Conservation (phyloP, 2,329 filamentous ascomycete species). For the Phyllosticta citrichinensis region DNA sequence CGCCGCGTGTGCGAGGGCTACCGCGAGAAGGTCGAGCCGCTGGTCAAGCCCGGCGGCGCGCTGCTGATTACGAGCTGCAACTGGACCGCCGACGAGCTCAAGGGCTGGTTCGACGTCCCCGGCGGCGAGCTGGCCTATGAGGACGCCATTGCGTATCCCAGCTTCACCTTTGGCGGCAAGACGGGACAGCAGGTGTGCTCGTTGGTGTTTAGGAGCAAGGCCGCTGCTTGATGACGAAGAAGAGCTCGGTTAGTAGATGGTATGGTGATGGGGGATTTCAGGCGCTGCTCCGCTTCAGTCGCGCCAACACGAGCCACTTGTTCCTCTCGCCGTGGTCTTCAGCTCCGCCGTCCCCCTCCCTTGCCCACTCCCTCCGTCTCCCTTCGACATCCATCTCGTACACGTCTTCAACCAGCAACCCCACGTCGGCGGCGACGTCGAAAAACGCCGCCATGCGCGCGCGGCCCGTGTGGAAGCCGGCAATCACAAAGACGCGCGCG, state of each 20-base stretch:
- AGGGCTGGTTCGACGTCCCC: conserved; percentile 60
- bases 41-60: conserved; percentile 62
- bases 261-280: too few species aligned
- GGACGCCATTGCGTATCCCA: conserved; percentile 67
- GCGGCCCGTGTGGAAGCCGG: conserved; percentile 63
- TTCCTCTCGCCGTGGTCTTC: conserved; percentile 56
- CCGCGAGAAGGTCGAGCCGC: conserved; percentile 51
- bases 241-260: too few species aligned
- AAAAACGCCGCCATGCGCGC: conserved; percentile 58
- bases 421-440: conserved; percentile 36
- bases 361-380: conserved; percentile 49
- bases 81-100: conserved; percentile 87
- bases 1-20: conserved; percentile 67
- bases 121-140: conserved; percentile 47
- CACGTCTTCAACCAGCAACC: conserved; percentile 52
- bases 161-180: conserved; percentile 80
- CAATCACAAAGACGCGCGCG: conserved; percentile 54
- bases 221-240: background rate
- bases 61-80: conserved; percentile 93
- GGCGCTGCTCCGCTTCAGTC: conserved; percentile 16
- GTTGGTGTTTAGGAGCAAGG: conserved; percentile 59
- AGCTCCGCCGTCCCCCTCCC: conserved; percentile 43
- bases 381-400: conserved; percentile 62
- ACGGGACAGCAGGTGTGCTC: conserved; percentile 86
- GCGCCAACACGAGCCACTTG: conserved; percentile 57